Conservation (phyloP, 345 rosid species). For the Toxicodendron radicans region DNA sequence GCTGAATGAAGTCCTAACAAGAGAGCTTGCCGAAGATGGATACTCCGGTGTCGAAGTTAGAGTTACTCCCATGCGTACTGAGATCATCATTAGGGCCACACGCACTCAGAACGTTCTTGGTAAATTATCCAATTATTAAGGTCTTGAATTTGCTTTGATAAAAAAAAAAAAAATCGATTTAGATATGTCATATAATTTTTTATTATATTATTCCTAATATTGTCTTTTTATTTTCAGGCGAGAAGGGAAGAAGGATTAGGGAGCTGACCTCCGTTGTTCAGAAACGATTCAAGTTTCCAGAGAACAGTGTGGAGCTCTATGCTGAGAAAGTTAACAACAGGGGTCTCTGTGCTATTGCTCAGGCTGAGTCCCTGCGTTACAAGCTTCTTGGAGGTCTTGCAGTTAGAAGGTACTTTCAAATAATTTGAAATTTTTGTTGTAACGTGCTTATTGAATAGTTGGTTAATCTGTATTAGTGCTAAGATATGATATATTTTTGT, state of each 20-base stretch:
- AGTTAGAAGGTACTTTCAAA: slow-evolving; percentile 57
- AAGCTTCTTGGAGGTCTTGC: slow-evolving; percentile 95
- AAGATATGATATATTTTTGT: background rate
- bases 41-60: slow-evolving; percentile 91
- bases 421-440: background rate
- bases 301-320: slow-evolving; percentile 74
- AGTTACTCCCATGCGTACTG: slow-evolving; percentile 87
- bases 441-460: background rate
- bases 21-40: slow-evolving; percentile 92
- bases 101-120: slow-evolving; percentile 89
- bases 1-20: slow-evolving; percentile 66
- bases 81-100: slow-evolving; percentile 86
- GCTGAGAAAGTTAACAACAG: slow-evolving; percentile 75
- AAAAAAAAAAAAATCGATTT: background rate
- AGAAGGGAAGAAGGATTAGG: slow-evolving; percentile 82
- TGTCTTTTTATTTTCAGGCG: slow-evolving; percentile 39
- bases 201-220: too few relatives aligned
- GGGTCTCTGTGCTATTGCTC: slow-evolving; percentile 93
- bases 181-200: background rate
- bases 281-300: slow-evolving; percentile 70
- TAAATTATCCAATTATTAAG: slow-evolving; percentile 18
- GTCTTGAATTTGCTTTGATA: background rate
- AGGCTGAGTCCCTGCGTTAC: slow-evolving; percentile 86
- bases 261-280: slow-evolving; percentile 80
- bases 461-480: background rate